These are phyloP conservation scores for Trichosporon ovoides DNA, from an alignment of 1,284 basidiomycete genomes.

Conservation along the genomic window DNA sequence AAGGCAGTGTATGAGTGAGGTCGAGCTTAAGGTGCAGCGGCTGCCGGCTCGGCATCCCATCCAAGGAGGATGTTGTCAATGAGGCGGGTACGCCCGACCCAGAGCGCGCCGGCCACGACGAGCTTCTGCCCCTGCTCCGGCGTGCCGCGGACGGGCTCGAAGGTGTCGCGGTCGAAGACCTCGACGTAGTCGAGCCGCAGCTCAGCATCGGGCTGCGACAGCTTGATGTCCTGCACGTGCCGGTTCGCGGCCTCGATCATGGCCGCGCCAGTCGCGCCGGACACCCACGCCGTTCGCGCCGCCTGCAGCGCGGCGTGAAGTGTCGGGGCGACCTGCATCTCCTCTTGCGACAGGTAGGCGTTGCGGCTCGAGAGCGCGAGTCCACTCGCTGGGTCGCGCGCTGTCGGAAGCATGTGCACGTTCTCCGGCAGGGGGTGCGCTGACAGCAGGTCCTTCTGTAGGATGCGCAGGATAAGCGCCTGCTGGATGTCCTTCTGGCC, in stretches of 20 bases:
- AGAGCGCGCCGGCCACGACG: constrained; percentile 81
- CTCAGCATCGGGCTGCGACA: constrained; percentile 52
- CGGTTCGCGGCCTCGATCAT: constrained; percentile 51
- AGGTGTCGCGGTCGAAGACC: constrained; percentile 74
- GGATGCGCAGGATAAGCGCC: constrained; percentile 73
- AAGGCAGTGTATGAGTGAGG: background rate
- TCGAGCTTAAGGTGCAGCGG: background rate
- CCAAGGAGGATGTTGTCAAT: constrained; percentile 90
- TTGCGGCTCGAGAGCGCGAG: constrained; percentile 94
- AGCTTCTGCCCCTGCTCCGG: constrained; percentile 51
- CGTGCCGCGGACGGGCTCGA: constrained; percentile 49
- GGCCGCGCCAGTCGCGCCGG: constrained; percentile 55
- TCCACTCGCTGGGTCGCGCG: constrained; percentile 57
- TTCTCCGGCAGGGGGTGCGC: constrained; percentile 65
- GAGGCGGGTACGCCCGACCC: constrained; percentile 78
- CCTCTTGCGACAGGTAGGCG: constrained; percentile 66
- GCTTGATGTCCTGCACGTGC: constrained; percentile 44
- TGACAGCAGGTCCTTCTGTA: constrained; percentile 75
- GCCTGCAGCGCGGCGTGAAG: constrained; percentile 65
- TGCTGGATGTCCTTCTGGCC: constrained; percentile 99
- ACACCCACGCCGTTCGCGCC: constrained; percentile 57
- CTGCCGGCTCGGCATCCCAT: constrained; percentile 38
- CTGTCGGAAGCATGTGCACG: constrained; percentile 77
- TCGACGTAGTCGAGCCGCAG: constrained; percentile 78
- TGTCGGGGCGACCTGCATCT: constrained; percentile 64